These are phyloP conservation scores for Quercus engelmannii DNA, from an alignment of 306 rosid genomes.

Conservation along the genomic window DNA sequence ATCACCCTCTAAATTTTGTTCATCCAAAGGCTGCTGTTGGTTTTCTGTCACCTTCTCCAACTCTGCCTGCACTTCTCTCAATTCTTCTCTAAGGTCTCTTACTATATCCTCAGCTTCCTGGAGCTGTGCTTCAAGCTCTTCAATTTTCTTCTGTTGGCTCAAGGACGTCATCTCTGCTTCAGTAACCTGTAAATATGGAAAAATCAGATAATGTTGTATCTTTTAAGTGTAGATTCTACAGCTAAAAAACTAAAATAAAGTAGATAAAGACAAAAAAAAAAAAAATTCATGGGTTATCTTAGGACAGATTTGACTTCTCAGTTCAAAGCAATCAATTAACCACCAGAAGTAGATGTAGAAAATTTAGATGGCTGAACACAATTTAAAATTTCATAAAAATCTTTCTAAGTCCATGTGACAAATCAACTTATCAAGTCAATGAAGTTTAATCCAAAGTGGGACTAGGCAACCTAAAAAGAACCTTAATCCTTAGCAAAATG, in stretches of 20 bases:
- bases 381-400: not conserved
- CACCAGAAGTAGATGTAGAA: not conserved
- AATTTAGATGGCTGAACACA: not conserved
- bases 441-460: not conserved
- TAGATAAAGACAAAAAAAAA: slow-evolving; percentile 5
- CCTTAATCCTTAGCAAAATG: not conserved
- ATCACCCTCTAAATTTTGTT: slow-evolving; percentile 33
- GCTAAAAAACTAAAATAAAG: slow-evolving; percentile 8
- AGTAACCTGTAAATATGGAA: slow-evolving; percentile 41
- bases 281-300: not conserved
- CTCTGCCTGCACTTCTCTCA: slow-evolving; percentile 61
- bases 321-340: not conserved
- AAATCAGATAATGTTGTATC: slow-evolving; percentile 2
- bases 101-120: slow-evolving; percentile 85
- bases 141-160: slow-evolving; percentile 63
- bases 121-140: slow-evolving; percentile 88
- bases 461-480: not conserved
- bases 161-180: slow-evolving; percentile 56
- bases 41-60: slow-evolving; percentile 52
- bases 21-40: slow-evolving; percentile 30
- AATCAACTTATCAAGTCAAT: not conserved
- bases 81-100: slow-evolving; percentile 71
- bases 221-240: not conserved
- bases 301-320: slow-evolving; percentile 1
- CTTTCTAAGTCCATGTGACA: not conserved